Evolutionary conservation across 805 yeast species (phyloP).

Genomic region (Ogataea ganodermae): DNA sequence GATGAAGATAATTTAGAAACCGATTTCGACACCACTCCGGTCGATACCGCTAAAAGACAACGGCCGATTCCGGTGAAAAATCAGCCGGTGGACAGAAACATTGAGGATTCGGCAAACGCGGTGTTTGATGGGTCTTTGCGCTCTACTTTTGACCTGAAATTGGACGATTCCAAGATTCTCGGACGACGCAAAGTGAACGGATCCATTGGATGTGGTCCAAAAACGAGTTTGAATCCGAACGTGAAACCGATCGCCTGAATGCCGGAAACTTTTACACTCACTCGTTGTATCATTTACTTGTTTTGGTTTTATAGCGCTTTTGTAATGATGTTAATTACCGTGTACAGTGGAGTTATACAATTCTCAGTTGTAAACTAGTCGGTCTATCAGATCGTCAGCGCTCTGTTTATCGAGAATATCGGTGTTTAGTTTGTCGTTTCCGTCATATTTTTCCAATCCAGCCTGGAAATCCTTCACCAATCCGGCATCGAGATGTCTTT

Average conservation of each 20-base stretch:
- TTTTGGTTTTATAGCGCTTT: no score
- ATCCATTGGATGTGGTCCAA: conserved; percentile 24
- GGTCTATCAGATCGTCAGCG: conserved; percentile 19
- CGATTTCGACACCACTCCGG: conserved; percentile 19
- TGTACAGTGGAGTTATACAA: no score
- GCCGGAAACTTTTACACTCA: no score
- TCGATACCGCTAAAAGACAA: conserved; percentile 4
- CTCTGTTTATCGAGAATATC: conserved; percentile 22
- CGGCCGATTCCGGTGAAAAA: conserved; percentile 20
- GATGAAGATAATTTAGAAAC: conserved; percentile 15
- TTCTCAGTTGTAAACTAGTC: conserved; percentile 21
- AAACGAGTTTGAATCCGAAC: no score
- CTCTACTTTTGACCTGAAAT: conserved; percentile 52
- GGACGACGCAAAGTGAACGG: conserved; percentile 48
- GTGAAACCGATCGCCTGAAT: no score
- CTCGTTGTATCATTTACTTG: no score
- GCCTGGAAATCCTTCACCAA: conserved; percentile 47
- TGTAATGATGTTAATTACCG: no score
- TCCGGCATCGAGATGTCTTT: conserved; percentile 65
- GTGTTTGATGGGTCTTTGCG: conserved; percentile 13
- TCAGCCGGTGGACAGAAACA: no score
- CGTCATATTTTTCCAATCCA: conserved; percentile 52
- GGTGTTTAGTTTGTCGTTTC: conserved; percentile 71
- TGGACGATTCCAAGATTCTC: conserved; percentile 65
- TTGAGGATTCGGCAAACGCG: neutral